Evolutionary conservation across 805 yeast genomes (phyloP).

Genomic region (Teunomyces cretensis): DNA sequence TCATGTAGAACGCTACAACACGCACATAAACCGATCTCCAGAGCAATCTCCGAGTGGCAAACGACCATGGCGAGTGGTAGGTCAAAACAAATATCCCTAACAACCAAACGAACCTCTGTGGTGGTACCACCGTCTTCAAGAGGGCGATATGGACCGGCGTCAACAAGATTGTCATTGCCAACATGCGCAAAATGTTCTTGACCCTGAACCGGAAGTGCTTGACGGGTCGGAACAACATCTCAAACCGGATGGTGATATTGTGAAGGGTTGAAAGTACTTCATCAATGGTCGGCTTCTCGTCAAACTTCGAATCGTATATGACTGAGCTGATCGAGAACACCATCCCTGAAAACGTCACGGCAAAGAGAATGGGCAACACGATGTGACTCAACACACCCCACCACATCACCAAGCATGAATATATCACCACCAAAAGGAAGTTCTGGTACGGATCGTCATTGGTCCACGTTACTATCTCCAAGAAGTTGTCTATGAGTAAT

Average conservation of each 20-base stretch:
- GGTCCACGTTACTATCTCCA: slow-evolving; percentile 56
- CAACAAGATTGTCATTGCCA: slow-evolving; percentile 29
- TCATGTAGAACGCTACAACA: slow-evolving; percentile 34
- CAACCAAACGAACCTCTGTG: slow-evolving; percentile 34
- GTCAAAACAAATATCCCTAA: slow-evolving; percentile 39
- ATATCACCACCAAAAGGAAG: slow-evolving; percentile 39
- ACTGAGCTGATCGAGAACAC: slow-evolving; percentile 48
- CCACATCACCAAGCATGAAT: slow-evolving; percentile 39
- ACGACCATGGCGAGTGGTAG: slow-evolving; percentile 50
- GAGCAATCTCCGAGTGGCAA: slow-evolving; percentile 42
- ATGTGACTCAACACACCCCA: slow-evolving; percentile 40
- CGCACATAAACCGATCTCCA: slow-evolving; percentile 52
- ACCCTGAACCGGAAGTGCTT: slow-evolving; percentile 25
- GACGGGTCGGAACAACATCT: slow-evolving; percentile 41
- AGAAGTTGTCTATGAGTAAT: slow-evolving; percentile 41
- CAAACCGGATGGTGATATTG: slow-evolving; percentile 45
- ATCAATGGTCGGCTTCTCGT: slow-evolving; percentile 52
- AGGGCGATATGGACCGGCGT: slow-evolving; percentile 47
- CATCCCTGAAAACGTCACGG: slow-evolving; percentile 36
- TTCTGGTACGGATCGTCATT: slow-evolving; percentile 50
- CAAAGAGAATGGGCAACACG: slow-evolving; percentile 39
- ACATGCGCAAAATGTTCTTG: slow-evolving; percentile 29
- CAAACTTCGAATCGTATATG: slow-evolving; percentile 38
- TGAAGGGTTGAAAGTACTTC: slow-evolving; percentile 49
- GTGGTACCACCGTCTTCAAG: slow-evolving; percentile 30